These are phyloP conservation scores for Saccharomycopsis capsularis DNA, from an alignment of 805 yeast genomes.

Conservation along the genomic window DNA sequence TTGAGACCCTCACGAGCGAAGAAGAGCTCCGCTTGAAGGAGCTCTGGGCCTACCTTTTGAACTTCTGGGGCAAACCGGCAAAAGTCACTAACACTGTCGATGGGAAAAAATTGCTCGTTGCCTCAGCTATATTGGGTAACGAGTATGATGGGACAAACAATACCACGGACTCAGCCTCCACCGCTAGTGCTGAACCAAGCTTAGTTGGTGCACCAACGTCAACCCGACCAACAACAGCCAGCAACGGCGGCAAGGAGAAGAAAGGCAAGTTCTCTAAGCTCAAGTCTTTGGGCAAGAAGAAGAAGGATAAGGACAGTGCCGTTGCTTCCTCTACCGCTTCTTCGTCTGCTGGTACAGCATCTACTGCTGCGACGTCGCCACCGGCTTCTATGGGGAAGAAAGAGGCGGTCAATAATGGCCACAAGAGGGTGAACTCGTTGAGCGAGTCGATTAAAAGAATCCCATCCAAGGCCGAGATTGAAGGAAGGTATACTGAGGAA, in stretches of 20 bases:
- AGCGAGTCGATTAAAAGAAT: slow-evolving; percentile 18
- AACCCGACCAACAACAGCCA: slow-evolving; percentile 1
- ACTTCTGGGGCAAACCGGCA: slow-evolving; percentile 47
- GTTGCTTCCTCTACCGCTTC: not conserved
- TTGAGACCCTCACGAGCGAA: slow-evolving; percentile 41
- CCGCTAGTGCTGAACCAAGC: slow-evolving; percentile 17
- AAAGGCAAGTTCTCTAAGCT: slow-evolving; percentile 13
- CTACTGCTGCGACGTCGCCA: too few relatives aligned
- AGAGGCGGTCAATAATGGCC: slow-evolving; percentile 1
- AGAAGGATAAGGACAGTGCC: slow-evolving; percentile 7
- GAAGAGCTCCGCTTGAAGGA: slow-evolving; percentile 63
- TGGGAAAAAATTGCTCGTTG: slow-evolving; percentile 15
- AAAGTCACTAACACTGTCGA: slow-evolving; percentile 24
- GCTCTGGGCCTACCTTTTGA: slow-evolving; percentile 59
- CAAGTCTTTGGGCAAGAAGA: slow-evolving; percentile 11
- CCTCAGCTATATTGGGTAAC: slow-evolving; percentile 14
- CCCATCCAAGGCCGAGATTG: slow-evolving; percentile 27
- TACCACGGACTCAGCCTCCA: slow-evolving; percentile 9
- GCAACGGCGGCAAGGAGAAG: slow-evolving; percentile 5
- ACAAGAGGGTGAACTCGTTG: slow-evolving; percentile 16
- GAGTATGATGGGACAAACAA: slow-evolving; percentile 1
- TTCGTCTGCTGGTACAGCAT: not conserved
- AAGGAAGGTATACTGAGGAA: slow-evolving; percentile 30
- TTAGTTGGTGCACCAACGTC: not conserved
- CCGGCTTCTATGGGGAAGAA: not conserved